phyloP scores from a whole-genome alignment of 208 protist genomes.

The Trypanosoma boissoni region DNA sequence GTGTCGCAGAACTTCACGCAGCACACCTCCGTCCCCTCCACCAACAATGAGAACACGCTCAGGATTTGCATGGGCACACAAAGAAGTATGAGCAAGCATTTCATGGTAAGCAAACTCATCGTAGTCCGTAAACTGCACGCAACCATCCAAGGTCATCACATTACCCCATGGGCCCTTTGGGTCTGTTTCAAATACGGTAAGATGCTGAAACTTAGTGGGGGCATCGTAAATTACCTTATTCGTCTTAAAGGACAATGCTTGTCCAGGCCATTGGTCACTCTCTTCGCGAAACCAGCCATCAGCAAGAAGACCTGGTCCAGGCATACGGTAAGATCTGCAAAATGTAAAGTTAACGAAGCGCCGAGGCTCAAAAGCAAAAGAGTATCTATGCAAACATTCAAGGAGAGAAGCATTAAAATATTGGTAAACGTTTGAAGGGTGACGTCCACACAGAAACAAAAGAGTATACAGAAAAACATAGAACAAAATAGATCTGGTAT shows the following conservation, averaged over 20 bases:
- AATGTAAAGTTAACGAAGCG: no score
- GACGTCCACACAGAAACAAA: no score
- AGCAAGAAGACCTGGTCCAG: conserved; percentile 63
- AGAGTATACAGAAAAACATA: no score
- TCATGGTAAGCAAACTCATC: conserved; percentile 99
- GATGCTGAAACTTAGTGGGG: conserved; percentile 81
- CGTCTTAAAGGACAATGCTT: conserved; percentile 84
- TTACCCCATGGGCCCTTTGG: conserved; percentile 91
- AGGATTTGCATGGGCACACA: conserved; percentile 88
- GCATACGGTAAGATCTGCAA: conserved; percentile 46
- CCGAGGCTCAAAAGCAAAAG: no score
- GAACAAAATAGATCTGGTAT: no score
- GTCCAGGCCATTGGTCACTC: conserved; percentile 86
- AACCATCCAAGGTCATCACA: conserved; percentile 96
- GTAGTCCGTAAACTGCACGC: conserved; percentile 95
- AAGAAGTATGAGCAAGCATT: conserved; percentile 96
- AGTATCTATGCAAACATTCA: no score
- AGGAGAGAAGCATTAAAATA: no score
- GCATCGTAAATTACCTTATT: conserved; percentile 86
- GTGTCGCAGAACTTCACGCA: conserved; percentile 96
- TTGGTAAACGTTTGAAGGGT: no score
- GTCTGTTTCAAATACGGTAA: conserved; percentile 86
- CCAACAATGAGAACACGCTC: conserved; percentile 96
- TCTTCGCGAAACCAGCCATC: conserved; percentile 92
- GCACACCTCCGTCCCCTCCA: conserved; percentile 97